Evolutionary conservation across 2,329 filamentous ascomycete genomes (phyloP).

Genomic region (Thyridium curvatum): DNA sequence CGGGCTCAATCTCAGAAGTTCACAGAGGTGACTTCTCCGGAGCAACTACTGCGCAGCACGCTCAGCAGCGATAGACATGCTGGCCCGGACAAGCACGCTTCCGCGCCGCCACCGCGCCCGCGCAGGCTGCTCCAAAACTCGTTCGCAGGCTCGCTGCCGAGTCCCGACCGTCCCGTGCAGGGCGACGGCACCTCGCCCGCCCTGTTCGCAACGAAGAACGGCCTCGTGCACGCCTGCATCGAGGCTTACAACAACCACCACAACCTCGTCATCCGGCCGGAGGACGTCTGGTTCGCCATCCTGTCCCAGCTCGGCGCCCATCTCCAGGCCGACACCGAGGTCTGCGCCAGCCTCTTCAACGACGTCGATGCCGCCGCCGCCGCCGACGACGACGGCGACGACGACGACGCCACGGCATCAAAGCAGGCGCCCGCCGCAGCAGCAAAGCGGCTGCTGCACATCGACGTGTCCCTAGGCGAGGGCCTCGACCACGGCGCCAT

Average conservation of each 20-base stretch:
- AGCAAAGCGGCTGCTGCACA: slow-evolving; percentile 9
- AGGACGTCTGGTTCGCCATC: not conserved
- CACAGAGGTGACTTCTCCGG: slow-evolving; percentile 9
- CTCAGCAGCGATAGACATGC: slow-evolving; percentile 9
- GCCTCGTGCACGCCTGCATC: slow-evolving; percentile 27
- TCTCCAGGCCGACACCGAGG: slow-evolving; percentile 12
- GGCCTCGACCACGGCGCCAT: slow-evolving; percentile 19
- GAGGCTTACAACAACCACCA: not conserved
- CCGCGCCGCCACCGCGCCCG: not conserved
- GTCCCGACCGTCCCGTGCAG: slow-evolving; percentile 13
- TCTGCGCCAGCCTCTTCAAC: slow-evolving; percentile 8
- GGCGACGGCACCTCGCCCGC: slow-evolving; percentile 4
- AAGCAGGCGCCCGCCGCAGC: not conserved
- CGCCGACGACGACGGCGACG: slow-evolving; percentile 12
- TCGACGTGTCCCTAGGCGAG: slow-evolving; percentile 6
- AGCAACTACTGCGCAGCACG: slow-evolving; percentile 8
- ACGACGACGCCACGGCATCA: slow-evolving; percentile 2
- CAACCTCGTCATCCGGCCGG: not conserved
- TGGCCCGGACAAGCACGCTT: not conserved
- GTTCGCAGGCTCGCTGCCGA: slow-evolving; percentile 5
- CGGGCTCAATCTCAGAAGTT: slow-evolving; percentile 4
- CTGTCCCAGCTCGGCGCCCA: slow-evolving; percentile 5
- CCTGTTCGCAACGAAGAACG: slow-evolving; percentile 20
- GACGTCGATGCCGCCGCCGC: slow-evolving; percentile 13
- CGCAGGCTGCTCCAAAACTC: slow-evolving; percentile 11